Evolutionary conservation across 306 rosid species (phyloP), one percentile per base, ranked within the genome.

Genomic region (Crotalaria pallida): DNA sequence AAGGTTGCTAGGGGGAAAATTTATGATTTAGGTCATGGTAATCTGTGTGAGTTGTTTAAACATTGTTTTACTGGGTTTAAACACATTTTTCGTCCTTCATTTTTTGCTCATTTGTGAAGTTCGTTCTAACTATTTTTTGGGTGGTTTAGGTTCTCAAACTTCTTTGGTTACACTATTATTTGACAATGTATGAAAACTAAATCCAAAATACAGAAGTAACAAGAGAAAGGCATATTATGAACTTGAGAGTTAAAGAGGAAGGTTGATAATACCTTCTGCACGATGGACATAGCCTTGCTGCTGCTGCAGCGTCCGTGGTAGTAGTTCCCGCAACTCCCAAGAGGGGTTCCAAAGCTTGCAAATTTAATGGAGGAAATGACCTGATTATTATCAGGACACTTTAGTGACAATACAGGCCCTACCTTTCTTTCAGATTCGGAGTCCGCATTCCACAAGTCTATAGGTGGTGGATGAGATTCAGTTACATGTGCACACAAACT

Each of bases 271-370:
- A 89, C 99, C 96, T 95, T 87, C 64, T 86, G 85, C 51, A 95
- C 81, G 65, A 87, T 59, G 56, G 99, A 77, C 45, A 87, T 75
- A 6, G 96, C 87, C 36, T 51, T 83, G 44, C 22, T 75, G 86
- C 95, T 87, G 80, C 79, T 80, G 88, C 99, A 95, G 22, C 72
- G 83, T 51, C 97, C 96, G 15, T 81, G 92, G 80, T 72, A 72
- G 57, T 76, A 91, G 83, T 81, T 84, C 11, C 99, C 97, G 27
- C 99, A 95, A 2, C 87, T 79, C 11, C 99, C 99, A 0, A 26
- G 62, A 16, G 99, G 99, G 17, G 86, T 89, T 69, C 97, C 99
- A 15, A 78, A 95, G 84, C 97, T 91, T 12, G 97, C 99, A 72
- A 95, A 91, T 69, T 83, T 91, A 71, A 94, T 84, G 64, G 95